Evolutionary conservation across 2,329 filamentous ascomycete species (phyloP).

Genomic region (Fusarium sp.): DNA sequence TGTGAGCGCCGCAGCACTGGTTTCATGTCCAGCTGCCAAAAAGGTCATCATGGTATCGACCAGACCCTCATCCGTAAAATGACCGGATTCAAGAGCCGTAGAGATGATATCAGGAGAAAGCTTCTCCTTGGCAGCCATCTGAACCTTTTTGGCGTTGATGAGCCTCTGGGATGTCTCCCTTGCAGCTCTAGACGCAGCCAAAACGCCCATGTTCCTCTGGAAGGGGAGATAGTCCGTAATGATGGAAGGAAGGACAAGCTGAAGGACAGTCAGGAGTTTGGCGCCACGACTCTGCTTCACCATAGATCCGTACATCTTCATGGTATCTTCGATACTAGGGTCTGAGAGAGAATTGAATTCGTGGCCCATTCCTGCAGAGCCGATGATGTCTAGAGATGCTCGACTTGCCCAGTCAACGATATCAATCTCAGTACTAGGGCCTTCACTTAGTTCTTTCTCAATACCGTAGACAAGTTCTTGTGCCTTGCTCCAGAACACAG

Average conservation of each 20-base stretch:
- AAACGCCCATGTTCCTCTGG: constrained; percentile 33
- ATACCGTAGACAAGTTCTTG: constrained; percentile 23
- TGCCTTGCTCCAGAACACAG: constrained; percentile 34
- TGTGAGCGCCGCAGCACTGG: constrained; percentile 57
- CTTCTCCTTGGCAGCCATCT: constrained; percentile 44
- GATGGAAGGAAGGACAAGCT: constrained; percentile 29
- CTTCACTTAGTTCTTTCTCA: constrained; percentile 6
- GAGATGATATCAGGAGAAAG: constrained; percentile 55
- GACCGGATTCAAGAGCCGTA: constrained; percentile 50
- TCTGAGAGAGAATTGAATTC: constrained; percentile 53
- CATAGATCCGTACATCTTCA: constrained; percentile 46
- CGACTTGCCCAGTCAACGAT: constrained; percentile 39
- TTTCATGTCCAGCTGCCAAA: constrained; percentile 57
- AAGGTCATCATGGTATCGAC: constrained; percentile 37
- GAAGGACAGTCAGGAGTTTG: constrained; percentile 23
- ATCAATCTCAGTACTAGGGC: background rate
- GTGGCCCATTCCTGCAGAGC: constrained; percentile 52
- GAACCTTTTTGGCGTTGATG: constrained; percentile 50
- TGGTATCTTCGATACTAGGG: constrained; percentile 50
- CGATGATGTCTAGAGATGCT: constrained; percentile 54
- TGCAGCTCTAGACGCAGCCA: constrained; percentile 28
- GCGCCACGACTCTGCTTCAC: constrained; percentile 48
- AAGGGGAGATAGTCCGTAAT: constrained; percentile 37
- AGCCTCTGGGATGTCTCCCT: constrained; percentile 48
- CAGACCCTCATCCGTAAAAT: constrained; percentile 45